phyloP scores from a whole-genome alignment of 2,329 filamentous ascomycete genomes.

The Neophaeococcomyces aloes region DNA sequence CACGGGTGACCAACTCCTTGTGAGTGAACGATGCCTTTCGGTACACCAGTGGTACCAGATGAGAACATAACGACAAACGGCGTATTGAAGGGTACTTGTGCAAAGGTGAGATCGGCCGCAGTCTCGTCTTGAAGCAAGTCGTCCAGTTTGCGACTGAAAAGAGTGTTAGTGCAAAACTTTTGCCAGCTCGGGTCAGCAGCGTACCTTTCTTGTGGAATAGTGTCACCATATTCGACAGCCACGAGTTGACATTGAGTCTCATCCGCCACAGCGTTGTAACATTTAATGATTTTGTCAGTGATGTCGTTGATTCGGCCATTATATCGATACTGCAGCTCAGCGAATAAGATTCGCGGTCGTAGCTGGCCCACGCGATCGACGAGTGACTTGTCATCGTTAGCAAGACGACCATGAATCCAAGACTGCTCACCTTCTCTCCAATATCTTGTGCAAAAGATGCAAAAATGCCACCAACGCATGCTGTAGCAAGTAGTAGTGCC shows the following conservation, averaged over 20 bases:
- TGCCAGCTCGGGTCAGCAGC: too few species aligned
- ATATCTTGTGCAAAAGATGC: constrained; percentile 11
- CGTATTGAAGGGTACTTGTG: constrained; percentile 56
- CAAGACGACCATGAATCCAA: too few species aligned
- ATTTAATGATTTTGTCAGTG: too few species aligned
- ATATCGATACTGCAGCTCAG: not conserved
- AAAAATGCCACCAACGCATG: constrained; percentile 11
- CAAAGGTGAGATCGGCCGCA: constrained; percentile 33
- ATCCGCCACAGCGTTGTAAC: too few species aligned
- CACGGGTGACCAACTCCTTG: constrained; percentile 18
- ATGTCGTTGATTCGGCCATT: too few species aligned
- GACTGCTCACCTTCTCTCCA: constrained; percentile 6
- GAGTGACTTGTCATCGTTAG: too few species aligned
- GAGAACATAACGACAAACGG: constrained; percentile 48
- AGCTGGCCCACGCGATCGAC: not conserved
- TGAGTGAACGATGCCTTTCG: constrained; percentile 76
- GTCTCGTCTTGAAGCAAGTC: not conserved
- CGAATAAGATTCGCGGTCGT: constrained; percentile 1
- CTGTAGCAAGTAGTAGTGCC: not conserved
- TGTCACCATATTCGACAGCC: too few species aligned
- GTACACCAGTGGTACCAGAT: constrained; percentile 38
- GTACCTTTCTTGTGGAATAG: too few species aligned
- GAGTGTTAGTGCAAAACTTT: too few species aligned
- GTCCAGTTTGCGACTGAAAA: too few species aligned
- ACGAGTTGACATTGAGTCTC: too few species aligned